Percentiles rank a stretch among this genome's conserved stretches.
phyloP scores from a whole-genome alignment of 768 basidiomycete genomes.

The Sporobolomyces pararoseus region DNA sequence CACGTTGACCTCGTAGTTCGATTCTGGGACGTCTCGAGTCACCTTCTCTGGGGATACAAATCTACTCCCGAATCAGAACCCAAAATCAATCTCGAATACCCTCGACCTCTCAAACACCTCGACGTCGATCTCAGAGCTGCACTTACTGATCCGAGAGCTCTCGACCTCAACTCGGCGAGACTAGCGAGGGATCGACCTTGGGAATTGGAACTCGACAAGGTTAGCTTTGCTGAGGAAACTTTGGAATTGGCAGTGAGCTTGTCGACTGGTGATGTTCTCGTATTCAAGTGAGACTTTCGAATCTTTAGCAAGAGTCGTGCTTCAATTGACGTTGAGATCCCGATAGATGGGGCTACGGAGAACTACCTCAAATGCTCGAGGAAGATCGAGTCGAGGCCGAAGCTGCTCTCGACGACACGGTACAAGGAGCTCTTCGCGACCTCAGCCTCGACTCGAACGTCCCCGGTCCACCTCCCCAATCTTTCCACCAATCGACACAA shows the following conservation, averaged over 20 bases:
- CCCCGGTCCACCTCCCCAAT: background rate
- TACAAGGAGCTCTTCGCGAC: conserved; percentile 21
- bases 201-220: conserved; percentile 49
- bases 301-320: no score
- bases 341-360: conserved; percentile 25
- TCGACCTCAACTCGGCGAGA: conserved; percentile 45
- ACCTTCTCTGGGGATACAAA: conserved; percentile 56
- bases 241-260: conserved; percentile 50
- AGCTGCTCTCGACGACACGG: conserved; percentile 12
- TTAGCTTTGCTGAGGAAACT: conserved; percentile 49
- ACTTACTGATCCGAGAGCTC: conserved; percentile 4
- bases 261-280: conserved; percentile 50
- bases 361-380: conserved; percentile 12
- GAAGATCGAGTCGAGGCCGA: conserved; percentile 14
- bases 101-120: conserved; percentile 61
- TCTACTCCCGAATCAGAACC: background rate
- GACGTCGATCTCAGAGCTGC: conserved; percentile 57
- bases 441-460: conserved; percentile 17
- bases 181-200: conserved; percentile 47
- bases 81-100: conserved; percentile 54
- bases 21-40: conserved; percentile 71
- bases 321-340: background rate
- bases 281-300: conserved; percentile 46
- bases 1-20: conserved; percentile 64
- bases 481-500: background rate